These are phyloP conservation scores for Salix exigua DNA, from an alignment of 345 rosid species.

Conservation along the genomic window DNA sequence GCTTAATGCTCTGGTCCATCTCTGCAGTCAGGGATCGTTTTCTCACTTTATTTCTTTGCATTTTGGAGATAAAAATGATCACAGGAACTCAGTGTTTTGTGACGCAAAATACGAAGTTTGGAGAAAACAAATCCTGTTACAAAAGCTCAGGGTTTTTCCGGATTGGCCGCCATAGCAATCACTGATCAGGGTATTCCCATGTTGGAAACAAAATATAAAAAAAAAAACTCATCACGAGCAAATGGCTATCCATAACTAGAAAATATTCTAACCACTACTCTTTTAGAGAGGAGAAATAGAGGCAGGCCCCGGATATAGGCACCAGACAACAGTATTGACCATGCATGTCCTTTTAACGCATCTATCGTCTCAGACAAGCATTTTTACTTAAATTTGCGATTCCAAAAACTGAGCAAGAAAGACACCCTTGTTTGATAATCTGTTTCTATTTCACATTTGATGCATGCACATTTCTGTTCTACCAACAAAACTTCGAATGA, in stretches of 20 bases:
- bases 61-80: constrained; percentile 3
- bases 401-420: not conserved
- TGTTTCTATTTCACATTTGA: not conserved
- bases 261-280: constrained; percentile 7
- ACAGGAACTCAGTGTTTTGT: not conserved
- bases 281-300: constrained; percentile 6
- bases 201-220: not conserved
- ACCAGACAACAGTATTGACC: not conserved
- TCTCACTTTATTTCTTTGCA: constrained; percentile 10
- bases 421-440: not conserved
- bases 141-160: not conserved
- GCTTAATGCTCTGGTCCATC: constrained; percentile 40
- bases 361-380: not conserved
- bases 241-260: constrained; percentile 11
- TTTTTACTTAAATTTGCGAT: not conserved
- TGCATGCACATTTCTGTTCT: not conserved
- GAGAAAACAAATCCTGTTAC: not conserved
- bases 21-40: constrained; percentile 29
- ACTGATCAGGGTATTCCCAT: not conserved
- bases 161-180: not conserved
- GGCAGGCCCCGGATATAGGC: constrained; percentile 6
- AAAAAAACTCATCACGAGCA: not conserved
- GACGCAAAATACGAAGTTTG: not conserved
- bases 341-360: not conserved
- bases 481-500: too few species aligned